phyloP scores from a whole-genome alignment of 192 early-diverging fungal genomes.

The Coemansia sp. region DNA sequence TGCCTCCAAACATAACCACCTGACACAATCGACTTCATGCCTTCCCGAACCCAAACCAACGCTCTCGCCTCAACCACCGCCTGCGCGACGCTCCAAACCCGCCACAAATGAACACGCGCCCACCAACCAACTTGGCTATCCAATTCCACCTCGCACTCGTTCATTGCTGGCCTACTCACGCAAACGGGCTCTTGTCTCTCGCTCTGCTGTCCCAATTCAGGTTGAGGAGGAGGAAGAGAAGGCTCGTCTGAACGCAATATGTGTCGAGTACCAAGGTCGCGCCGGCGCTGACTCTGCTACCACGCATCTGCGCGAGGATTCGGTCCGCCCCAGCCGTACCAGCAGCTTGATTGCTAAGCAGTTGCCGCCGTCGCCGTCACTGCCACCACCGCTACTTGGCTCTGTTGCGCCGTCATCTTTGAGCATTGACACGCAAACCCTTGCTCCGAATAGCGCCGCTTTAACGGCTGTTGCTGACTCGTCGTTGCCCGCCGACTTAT shows the following conservation, averaged over 20 bases:
- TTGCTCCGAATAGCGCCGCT: not conserved
- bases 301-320: constrained; percentile 7
- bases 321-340: constrained; percentile 23
- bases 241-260: constrained; percentile 29
- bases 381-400: too few relatives aligned
- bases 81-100: not conserved
- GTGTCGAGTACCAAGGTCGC: constrained; percentile 25
- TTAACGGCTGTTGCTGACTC: not conserved
- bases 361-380: too few relatives aligned
- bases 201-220: constrained; percentile 19
- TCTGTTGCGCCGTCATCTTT: constrained; percentile 2
- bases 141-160: constrained; percentile 36
- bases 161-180: constrained; percentile 17
- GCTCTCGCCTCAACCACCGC: not conserved
- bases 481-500: not conserved
- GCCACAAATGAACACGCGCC: constrained; percentile 2
- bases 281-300: constrained; percentile 1
- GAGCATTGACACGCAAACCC: constrained; percentile 29
- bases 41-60: constrained; percentile 17
- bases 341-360: constrained; percentile 34
- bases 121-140: constrained; percentile 8
- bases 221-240: constrained; percentile 38
- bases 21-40: not conserved
- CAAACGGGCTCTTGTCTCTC: constrained; percentile 6
- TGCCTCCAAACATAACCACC: not conserved